phyloP scores from a whole-genome alignment of 305 asterid genomes.

The Ilex paraguariensis region DNA sequence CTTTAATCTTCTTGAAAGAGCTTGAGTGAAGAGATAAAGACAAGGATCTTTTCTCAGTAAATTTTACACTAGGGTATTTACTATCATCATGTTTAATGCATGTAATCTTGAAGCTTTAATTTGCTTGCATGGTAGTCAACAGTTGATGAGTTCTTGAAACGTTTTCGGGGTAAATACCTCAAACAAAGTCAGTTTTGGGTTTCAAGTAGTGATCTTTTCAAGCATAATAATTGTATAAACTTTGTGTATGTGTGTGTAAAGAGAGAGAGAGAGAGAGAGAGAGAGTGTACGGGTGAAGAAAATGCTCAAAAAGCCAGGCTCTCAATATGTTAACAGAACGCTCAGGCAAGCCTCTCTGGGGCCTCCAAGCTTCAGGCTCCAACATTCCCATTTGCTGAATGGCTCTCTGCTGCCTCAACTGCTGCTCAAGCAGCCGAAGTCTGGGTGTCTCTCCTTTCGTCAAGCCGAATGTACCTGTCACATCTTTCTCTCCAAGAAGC shows the following conservation, averaged over 20 bases:
- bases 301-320: constrained; percentile 90
- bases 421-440: constrained; percentile 55
- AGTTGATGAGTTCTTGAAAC: too few species aligned
- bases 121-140: too few species aligned
- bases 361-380: constrained; percentile 75
- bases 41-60: too few species aligned
- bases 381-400: constrained; percentile 57
- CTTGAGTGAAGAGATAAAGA: too few species aligned
- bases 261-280: constrained; percentile 15
- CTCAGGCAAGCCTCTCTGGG: constrained; percentile 83
- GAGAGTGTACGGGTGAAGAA: constrained; percentile 66
- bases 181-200: too few species aligned
- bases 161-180: too few species aligned
- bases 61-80: too few species aligned
- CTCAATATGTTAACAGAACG: constrained; percentile 61
- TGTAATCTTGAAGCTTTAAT: too few species aligned
- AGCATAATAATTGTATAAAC: not conserved
- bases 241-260: not conserved
- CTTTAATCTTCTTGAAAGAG: too few species aligned
- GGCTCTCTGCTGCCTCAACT: constrained; percentile 54
- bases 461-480: constrained; percentile 27
- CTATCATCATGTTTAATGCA: too few species aligned
- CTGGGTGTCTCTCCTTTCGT: constrained; percentile 85
- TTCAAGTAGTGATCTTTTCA: too few species aligned
- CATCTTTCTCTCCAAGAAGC: constrained; percentile 61